phyloP scores from a whole-genome alignment of 208 protist genomes.

The Tritrichomonas foetus region DNA sequence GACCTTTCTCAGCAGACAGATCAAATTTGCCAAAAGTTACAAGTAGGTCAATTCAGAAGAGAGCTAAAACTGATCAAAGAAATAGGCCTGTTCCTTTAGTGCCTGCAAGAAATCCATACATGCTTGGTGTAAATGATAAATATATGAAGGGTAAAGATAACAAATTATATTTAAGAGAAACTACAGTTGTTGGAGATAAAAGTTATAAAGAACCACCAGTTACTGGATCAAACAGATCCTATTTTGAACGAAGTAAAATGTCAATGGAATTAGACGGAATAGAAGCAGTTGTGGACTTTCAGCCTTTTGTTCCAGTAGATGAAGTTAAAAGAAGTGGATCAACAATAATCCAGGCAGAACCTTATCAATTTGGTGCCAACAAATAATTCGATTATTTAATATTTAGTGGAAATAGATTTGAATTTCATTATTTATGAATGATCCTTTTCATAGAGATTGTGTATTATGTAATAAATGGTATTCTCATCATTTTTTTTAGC shows the following conservation, averaged over 20 bases:
- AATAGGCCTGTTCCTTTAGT: not conserved
- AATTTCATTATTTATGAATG: too few species aligned
- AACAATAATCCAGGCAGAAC: too few species aligned
- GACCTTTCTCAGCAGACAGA: too few species aligned
- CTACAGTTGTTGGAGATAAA: not conserved
- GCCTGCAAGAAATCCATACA: not conserved
- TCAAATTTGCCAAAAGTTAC: not conserved
- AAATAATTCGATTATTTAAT: too few species aligned
- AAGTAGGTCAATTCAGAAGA: too few species aligned
- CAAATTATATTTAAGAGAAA: conserved; percentile 8
- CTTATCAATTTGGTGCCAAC: too few species aligned
- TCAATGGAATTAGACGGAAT: not conserved
- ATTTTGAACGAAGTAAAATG: not conserved
- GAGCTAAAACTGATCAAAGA: not conserved
- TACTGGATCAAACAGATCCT: not conserved
- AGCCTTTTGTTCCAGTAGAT: not conserved
- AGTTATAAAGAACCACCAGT: too few species aligned
- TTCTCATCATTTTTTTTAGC: too few species aligned
- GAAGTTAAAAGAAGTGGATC: too few species aligned
- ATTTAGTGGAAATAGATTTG: too few species aligned
- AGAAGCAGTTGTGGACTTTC: not conserved
- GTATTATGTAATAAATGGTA: too few species aligned
- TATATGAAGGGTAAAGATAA: not conserved
- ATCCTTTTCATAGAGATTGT: too few species aligned
- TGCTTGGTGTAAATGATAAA: conserved; percentile 29